These are phyloP conservation scores for Neurospora sublineolata DNA, from an alignment of 495 filamentous ascomycete genomes.

Conservation along the genomic window DNA sequence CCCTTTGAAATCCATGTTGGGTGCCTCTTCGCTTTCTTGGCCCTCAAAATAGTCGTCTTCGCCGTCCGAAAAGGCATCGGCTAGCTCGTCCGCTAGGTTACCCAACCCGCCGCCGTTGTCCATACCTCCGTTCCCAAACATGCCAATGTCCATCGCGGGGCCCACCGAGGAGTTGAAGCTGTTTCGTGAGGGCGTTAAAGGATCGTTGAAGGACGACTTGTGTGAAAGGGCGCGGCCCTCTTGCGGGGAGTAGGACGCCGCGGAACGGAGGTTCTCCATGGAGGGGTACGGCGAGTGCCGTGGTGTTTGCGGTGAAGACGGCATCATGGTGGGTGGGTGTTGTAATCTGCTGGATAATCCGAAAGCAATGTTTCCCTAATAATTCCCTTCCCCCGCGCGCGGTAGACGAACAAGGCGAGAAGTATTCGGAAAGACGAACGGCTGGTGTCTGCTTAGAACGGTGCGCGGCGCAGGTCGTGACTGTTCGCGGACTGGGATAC, in stretches of 20 bases:
- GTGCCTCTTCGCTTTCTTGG: slow-evolving; percentile 25
- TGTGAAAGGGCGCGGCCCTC: slow-evolving; percentile 34
- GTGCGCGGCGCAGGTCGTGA: not conserved
- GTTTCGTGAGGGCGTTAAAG: slow-evolving; percentile 44
- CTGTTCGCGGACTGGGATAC: not conserved
- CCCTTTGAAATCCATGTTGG: slow-evolving; percentile 19
- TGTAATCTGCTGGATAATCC: not conserved
- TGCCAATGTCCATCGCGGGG: slow-evolving; percentile 33
- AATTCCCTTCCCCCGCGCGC: not conserved
- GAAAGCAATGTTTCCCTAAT: not conserved
- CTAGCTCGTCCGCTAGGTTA: slow-evolving; percentile 73
- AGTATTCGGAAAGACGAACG: not conserved
- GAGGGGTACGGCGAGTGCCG: slow-evolving; percentile 58
- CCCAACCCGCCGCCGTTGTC: slow-evolving; percentile 52
- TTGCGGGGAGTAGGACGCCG: slow-evolving; percentile 30
- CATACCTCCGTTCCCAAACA: slow-evolving; percentile 31
- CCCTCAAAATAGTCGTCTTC: slow-evolving; percentile 47
- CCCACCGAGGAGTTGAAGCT: slow-evolving; percentile 35
- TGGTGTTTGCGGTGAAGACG: slow-evolving; percentile 49
- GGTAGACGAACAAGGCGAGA: not conserved
- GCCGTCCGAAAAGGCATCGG: slow-evolving; percentile 45
- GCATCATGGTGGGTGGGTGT: slow-evolving; percentile 9
- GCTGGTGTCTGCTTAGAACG: not conserved
- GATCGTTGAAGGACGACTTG: slow-evolving; percentile 52
- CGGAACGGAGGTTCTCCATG: slow-evolving; percentile 41